phyloP scores from a whole-genome alignment of 2,329 filamentous ascomycete species.

The Tolypocladium nubicola region DNA sequence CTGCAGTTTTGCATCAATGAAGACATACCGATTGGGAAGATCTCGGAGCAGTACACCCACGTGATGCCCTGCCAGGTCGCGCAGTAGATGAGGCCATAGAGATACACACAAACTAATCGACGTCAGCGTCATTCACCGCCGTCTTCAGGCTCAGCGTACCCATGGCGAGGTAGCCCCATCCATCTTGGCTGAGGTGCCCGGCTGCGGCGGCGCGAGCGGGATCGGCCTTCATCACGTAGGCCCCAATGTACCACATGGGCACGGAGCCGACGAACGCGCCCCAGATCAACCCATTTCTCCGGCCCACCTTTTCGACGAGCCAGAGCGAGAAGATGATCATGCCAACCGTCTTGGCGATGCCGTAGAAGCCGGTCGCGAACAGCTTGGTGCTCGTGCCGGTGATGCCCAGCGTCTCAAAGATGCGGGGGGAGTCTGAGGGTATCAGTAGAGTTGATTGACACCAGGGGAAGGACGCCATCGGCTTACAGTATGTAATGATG shows the following conservation, averaged over 20 bases:
- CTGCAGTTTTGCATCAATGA: too few relatives aligned
- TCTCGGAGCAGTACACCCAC: slow-evolving; percentile 35
- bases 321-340: slow-evolving; percentile 30
- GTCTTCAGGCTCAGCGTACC: slow-evolving; percentile 13
- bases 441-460: background rate
- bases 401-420: slow-evolving; percentile 27
- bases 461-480: too few relatives aligned
- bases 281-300: slow-evolving; percentile 35
- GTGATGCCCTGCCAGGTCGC: slow-evolving; percentile 32
- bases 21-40: slow-evolving; percentile 23
- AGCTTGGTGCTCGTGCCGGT: slow-evolving; percentile 18
- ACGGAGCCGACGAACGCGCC: slow-evolving; percentile 24
- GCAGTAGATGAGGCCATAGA: slow-evolving; percentile 28
- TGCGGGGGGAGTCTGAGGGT: slow-evolving; percentile 19
- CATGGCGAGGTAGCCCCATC: slow-evolving; percentile 33
- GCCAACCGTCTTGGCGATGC: slow-evolving; percentile 24
- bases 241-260: slow-evolving; percentile 29
- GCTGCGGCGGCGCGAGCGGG: slow-evolving; percentile 28
- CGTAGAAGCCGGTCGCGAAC: slow-evolving; percentile 30
- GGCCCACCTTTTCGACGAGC: slow-evolving; percentile 36
- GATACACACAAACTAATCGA: slow-evolving; percentile 22
- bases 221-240: slow-evolving; percentile 21
- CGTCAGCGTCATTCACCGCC: background rate
- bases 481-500: slow-evolving; percentile 45
- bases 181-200: slow-evolving; percentile 31